Conservation (phyloP, 2,329 filamentous ascomycete genomes). For the Zalaria obscura region DNA sequence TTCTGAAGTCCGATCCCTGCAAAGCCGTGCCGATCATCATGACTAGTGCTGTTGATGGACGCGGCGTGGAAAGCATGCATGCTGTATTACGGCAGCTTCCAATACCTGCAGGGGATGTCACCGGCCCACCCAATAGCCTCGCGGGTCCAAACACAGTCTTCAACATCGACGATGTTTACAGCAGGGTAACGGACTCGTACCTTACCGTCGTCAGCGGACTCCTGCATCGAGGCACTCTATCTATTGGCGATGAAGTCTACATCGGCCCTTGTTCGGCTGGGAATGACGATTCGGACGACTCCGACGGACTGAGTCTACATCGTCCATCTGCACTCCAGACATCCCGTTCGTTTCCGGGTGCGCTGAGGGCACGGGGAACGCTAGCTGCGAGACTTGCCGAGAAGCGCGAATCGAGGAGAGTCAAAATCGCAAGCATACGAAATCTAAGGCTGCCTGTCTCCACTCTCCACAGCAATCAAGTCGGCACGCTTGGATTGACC, state of each 20-base stretch:
- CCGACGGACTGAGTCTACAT: constrained; percentile 15
- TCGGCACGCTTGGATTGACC: constrained; percentile 73
- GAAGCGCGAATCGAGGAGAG: constrained; percentile 63
- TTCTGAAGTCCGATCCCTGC: constrained; percentile 32
- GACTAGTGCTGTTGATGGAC: constrained; percentile 74
- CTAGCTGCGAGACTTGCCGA: constrained; percentile 5
- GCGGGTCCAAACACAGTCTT: constrained; percentile 45
- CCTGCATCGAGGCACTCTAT: constrained; percentile 63
- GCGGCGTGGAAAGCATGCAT: constrained; percentile 68
- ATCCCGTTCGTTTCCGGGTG: constrained; percentile 34
- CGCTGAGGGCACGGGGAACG: constrained; percentile 14
- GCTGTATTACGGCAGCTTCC: constrained; percentile 67
- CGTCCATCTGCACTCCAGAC: constrained; percentile 19
- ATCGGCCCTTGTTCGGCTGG: constrained; percentile 52
- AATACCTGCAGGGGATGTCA: constrained; percentile 27
- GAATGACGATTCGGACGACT: constrained; percentile 20
- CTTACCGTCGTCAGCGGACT: constrained; percentile 65
- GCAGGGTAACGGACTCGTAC: constrained; percentile 29
- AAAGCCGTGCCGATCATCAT: constrained; percentile 67
- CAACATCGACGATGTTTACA: constrained; percentile 84
- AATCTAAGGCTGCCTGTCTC: constrained; percentile 76
- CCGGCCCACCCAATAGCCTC: constrained; percentile 14
- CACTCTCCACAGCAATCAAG: constrained; percentile 63
- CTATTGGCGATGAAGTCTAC: constrained; percentile 62
- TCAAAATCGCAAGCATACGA: constrained; percentile 71